A percentile compares a stretch with the other conserved stretches of the same genome.
Conservation (phyloP, 2,329 filamentous ascomycete species). For the Neocatenulostroma microsporum region DNA sequence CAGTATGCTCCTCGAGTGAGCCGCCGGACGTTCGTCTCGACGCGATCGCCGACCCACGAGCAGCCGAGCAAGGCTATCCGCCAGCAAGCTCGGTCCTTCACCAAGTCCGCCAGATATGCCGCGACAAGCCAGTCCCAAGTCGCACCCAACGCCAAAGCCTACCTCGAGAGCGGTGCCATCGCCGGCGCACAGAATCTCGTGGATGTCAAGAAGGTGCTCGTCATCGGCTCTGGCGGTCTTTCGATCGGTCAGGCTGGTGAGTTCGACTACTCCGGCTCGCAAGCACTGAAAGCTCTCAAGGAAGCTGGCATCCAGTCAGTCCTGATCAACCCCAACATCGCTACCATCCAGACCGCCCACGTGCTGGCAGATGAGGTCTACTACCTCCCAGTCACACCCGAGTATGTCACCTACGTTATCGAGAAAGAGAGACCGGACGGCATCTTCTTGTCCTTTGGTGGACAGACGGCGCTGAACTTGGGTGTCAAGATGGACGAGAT, state of each 20-base stretch:
- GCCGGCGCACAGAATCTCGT: constrained; percentile 68
- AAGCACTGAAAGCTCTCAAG: constrained; percentile 93
- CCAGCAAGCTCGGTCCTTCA: constrained; percentile 20
- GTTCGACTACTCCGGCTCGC: constrained; percentile 96
- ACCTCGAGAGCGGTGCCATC: constrained; percentile 80
- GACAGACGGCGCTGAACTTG: constrained; percentile 92
- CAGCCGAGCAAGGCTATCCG: constrained; percentile 12
- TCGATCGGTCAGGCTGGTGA: constrained; percentile 97
- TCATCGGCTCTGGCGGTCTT: constrained; percentile 90
- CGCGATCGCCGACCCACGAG: too few species aligned
- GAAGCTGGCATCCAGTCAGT: constrained; percentile 88
- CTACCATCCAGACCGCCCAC: constrained; percentile 96
- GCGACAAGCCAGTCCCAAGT: constrained; percentile 55
- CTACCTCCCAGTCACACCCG: constrained; percentile 93
- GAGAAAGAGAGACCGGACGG: constrained; percentile 93
- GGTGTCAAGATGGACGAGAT: constrained; percentile 96
- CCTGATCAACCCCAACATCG: constrained; percentile 96
- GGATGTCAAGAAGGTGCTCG: constrained; percentile 92
- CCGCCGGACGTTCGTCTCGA: constrained; percentile 23
- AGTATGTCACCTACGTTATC: constrained; percentile 97
- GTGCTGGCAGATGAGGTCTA: constrained; percentile 94
- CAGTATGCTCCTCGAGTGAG: constrained; percentile 17
- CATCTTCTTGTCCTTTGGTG: constrained; percentile 94
- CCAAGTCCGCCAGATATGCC: constrained; percentile 17
- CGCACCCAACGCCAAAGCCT: constrained; percentile 75